Evolutionary conservation across 2,329 filamentous ascomycete genomes (phyloP).

Genomic region (Exophiala sp.): DNA sequence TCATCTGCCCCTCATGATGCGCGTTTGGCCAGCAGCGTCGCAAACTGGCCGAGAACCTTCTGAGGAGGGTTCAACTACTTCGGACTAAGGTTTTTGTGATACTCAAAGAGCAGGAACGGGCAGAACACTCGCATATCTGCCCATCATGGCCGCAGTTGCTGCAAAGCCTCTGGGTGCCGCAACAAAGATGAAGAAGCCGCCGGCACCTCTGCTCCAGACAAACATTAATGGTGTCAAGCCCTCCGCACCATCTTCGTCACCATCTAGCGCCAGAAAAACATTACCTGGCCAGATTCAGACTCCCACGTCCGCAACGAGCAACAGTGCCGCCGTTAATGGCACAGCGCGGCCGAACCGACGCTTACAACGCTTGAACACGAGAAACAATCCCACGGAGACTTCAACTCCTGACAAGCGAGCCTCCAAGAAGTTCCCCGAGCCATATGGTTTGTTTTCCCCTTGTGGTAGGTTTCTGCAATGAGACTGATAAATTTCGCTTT

Average conservation of each 20-base stretch:
- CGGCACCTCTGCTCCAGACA: slow-evolving; percentile 58
- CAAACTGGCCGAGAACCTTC: slow-evolving; percentile 20
- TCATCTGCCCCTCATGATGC: slow-evolving; percentile 25
- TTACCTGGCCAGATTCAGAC: slow-evolving; percentile 41
- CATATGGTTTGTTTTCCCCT: slow-evolving; percentile 40
- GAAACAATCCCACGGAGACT: slow-evolving; percentile 30
- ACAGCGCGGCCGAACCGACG: slow-evolving; percentile 46
- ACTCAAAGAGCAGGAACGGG: slow-evolving; percentile 2
- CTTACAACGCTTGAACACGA: slow-evolving; percentile 35
- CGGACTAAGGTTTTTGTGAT: slow-evolving; percentile 3
- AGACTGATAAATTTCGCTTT: slow-evolving; percentile 9
- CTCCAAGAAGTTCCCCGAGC: slow-evolving; percentile 41
- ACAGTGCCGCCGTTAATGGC: slow-evolving; percentile 39
- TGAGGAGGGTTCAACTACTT: slow-evolving; percentile 11
- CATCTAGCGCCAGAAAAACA: slow-evolving; percentile 52
- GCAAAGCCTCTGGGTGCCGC: slow-evolving; percentile 24
- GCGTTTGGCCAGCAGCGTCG: slow-evolving; percentile 22
- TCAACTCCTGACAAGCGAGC: slow-evolving; percentile 32
- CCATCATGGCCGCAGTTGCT: slow-evolving; percentile 25
- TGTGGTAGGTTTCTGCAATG: neutral
- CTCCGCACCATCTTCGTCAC: slow-evolving; percentile 59
- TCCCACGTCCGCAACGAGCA: slow-evolving; percentile 32
- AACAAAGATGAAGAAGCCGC: slow-evolving; percentile 29
- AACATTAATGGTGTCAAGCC: slow-evolving; percentile 56
- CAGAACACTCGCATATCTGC: neutral